phyloP scores from a whole-genome alignment of 2,329 filamentous ascomycete species.

The Chrysoporthe austroafricana region DNA sequence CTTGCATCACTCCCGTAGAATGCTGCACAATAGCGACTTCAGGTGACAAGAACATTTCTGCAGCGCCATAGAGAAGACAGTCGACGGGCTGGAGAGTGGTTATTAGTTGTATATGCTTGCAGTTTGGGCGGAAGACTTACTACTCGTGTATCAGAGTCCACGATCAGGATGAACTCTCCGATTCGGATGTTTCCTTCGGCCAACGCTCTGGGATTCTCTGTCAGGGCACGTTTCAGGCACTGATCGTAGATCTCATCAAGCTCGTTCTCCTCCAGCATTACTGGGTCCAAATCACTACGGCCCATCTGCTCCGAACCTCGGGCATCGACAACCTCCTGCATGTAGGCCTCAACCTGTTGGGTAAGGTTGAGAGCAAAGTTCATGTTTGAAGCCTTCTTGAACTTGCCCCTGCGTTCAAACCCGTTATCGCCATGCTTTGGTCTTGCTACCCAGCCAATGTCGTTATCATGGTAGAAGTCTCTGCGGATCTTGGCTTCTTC shows the following conservation, averaged over 20 bases:
- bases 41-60: constrained; percentile 70
- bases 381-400: constrained; percentile 79
- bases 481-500: constrained; percentile 45
- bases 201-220: constrained; percentile 59
- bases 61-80: constrained; percentile 69
- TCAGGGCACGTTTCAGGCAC: constrained; percentile 53
- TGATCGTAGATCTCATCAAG: constrained; percentile 54
- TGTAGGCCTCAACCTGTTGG: constrained; percentile 63
- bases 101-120: not conserved
- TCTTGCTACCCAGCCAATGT: constrained; percentile 54
- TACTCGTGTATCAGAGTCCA: constrained; percentile 72
- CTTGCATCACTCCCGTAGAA: constrained; percentile 76
- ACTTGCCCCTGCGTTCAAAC: constrained; percentile 63
- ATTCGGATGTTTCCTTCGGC: constrained; percentile 64
- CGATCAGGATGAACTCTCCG: constrained; percentile 66
- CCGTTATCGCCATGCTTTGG: constrained; percentile 49
- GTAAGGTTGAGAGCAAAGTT: constrained; percentile 69
- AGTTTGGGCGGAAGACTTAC: constrained; percentile 7
- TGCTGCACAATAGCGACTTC: constrained; percentile 74
- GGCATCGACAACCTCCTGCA: constrained; percentile 47
- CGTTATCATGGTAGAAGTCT: constrained; percentile 55
- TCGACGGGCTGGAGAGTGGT: constrained; percentile 52
- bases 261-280: constrained; percentile 43
- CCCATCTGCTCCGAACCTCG: constrained; percentile 16
- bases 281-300: constrained; percentile 20